Conservation (phyloP, 108 stramenopile genomes). For the Aureococcus anophagefferens region DNA sequence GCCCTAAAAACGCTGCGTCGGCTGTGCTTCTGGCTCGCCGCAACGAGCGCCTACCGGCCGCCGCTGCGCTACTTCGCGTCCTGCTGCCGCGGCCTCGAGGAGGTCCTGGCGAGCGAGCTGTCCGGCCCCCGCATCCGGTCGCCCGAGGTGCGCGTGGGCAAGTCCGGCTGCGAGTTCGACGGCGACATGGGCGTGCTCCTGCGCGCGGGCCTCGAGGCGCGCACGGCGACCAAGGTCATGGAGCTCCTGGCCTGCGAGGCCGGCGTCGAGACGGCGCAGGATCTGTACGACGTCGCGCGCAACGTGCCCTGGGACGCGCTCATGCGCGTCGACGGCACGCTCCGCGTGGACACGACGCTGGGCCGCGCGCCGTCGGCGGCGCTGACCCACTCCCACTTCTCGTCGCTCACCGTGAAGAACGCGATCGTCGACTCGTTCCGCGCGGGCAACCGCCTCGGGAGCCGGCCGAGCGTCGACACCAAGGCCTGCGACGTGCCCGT, state of each 20-base stretch:
- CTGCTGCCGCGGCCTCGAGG: background rate
- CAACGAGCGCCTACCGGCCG: too few relatives aligned
- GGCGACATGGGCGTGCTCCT: background rate
- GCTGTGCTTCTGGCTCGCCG: too few relatives aligned
- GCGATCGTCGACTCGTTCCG: constrained; percentile 10
- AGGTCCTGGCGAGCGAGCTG: background rate
- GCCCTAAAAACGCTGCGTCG: too few relatives aligned
- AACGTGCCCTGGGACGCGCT: background rate
- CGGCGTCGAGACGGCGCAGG: background rate
- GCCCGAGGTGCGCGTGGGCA: background rate
- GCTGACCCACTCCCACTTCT: constrained; percentile 7
- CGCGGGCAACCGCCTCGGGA: background rate
- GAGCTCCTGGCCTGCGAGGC: background rate
- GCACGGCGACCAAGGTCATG: background rate
- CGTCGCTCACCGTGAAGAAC: constrained; percentile 14
- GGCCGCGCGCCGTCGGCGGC: background rate
- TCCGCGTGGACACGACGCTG: background rate
- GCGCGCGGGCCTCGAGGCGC: background rate
- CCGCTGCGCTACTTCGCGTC: background rate
- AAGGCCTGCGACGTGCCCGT: background rate
- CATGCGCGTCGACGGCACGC: background rate
- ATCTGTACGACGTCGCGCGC: background rate
- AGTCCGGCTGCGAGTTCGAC: background rate
- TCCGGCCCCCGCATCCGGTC: background rate
- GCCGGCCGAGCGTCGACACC: constrained; percentile 1